These are phyloP conservation scores for Dactylonectria estremocensis DNA, from an alignment of 2,329 filamentous ascomycete genomes.

Conservation along the genomic window DNA sequence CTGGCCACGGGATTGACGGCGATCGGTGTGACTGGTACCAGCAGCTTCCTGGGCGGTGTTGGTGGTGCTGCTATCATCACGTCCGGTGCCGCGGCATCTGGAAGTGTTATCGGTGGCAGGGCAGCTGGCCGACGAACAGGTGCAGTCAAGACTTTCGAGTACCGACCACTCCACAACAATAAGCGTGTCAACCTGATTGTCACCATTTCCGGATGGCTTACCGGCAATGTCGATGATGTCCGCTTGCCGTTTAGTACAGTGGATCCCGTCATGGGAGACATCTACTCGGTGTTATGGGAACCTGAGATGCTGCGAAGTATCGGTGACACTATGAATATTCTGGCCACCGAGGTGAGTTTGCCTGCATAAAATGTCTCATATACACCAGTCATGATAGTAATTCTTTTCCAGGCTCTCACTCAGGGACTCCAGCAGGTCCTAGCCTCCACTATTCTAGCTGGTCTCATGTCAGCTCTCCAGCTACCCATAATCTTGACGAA, in stretches of 20 bases:
- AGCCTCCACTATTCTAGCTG: conserved; percentile 88
- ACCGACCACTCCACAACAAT: conserved; percentile 96
- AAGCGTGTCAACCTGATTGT: conserved; percentile 97
- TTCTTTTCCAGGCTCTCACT: conserved; percentile 81
- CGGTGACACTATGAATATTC: conserved; percentile 98
- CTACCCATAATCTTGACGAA: conserved; percentile 95
- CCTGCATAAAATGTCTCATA: not conserved
- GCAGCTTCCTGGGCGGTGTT: conserved; percentile 90
- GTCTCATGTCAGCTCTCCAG: conserved; percentile 93
- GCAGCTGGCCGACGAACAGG: conserved; percentile 92
- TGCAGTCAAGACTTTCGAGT: conserved; percentile 96
- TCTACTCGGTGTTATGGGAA: conserved; percentile 98
- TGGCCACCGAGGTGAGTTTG: conserved; percentile 89
- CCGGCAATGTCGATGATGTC: conserved; percentile 96
- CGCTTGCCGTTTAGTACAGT: conserved; percentile 96
- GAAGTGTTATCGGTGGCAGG: conserved; percentile 86
- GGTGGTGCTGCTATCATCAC: conserved; percentile 96
- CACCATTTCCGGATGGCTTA: conserved; percentile 98
- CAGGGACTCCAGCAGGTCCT: conserved; percentile 97
- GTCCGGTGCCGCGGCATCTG: conserved; percentile 87
- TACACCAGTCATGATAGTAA: conserved; percentile 7
- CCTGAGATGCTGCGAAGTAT: conserved; percentile 98
- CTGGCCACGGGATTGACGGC: conserved; percentile 95
- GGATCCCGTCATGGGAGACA: conserved; percentile 97
- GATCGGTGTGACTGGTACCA: conserved; percentile 91